Evolutionary conservation across 176 grass and related monocot genomes (phyloP), one percentile per base, ranked within the genome.

Genomic region (Eragrostis nindensis): DNA sequence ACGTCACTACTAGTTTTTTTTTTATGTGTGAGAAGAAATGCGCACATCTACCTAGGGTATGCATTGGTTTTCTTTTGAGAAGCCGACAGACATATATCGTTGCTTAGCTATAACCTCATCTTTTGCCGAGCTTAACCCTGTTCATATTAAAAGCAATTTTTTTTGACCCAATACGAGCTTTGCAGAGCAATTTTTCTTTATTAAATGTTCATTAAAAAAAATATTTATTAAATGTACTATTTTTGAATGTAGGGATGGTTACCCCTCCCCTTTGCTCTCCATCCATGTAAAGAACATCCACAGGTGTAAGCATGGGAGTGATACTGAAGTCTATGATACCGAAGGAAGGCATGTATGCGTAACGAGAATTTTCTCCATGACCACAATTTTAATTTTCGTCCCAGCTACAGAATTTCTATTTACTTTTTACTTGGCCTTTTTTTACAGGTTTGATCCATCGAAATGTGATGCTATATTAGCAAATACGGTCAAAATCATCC

Each of bases 261-360:
- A 11, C 92, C 86, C n/a, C 41, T 94, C 92, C 11, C 92, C 74
- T 68, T 50, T 94, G 42, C 65, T 91, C 0, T 80, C 92, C 32
- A 89, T 94, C 70, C 61, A 89, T 76, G 73, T 94, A 73, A 81
- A 86, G 11, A 86, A 91, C 75, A 91, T 94, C 41, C 88, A 94
- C 50, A 94, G 82, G 84, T 73, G 40, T 11, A 94, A 94, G 74
- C 92, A 94, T 13, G 92, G 89, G 30, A 91, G 92, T 53, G 89
- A 91, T 53, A 83, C 78, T 89, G 86, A 91, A 62, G 39, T 86
- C 19, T 94, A 91, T 63, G 92, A 94, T 32, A 88, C 86, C 22
- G 92, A 94, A 86, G 89, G 89, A 44, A 91, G 92, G 92, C 91
- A 62, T 36, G 32, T 36, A 36, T 24, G 65, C n/a, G n/a, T n/a